Evolutionary conservation across 176 grass and related monocot genomes (phyloP).

Genomic region (Alopecurus myosuroides): DNA sequence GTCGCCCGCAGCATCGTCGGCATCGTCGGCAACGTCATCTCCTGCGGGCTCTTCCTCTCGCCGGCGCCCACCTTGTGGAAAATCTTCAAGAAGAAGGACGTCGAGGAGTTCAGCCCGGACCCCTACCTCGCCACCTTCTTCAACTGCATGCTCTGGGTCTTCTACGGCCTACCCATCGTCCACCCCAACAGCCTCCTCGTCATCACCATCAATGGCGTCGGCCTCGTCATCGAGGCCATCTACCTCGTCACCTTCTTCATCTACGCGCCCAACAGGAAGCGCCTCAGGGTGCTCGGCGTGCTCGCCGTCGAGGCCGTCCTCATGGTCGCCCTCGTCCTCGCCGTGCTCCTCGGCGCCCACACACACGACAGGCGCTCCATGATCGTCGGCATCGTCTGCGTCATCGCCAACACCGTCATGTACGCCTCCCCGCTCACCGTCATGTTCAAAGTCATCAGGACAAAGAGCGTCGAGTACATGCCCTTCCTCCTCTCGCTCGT

Average conservation of each 20-base stretch:
- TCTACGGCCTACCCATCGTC: too few species aligned
- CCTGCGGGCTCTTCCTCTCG: not conserved
- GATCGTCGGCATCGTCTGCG: slow-evolving; percentile 61
- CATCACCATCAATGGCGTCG: too few species aligned
- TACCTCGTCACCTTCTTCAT: slow-evolving; percentile 68
- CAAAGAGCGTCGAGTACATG: too few species aligned
- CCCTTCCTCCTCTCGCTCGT: slow-evolving; percentile 55
- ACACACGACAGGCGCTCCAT: slow-evolving; percentile 39
- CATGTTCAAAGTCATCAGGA: slow-evolving; percentile 58
- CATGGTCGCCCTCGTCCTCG: slow-evolving; percentile 31
- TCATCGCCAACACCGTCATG: slow-evolving; percentile 52
- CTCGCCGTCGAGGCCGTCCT: slow-evolving; percentile 40
- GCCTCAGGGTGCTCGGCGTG: slow-evolving; percentile 33
- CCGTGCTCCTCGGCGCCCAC: slow-evolving; percentile 36
- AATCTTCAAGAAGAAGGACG: slow-evolving; percentile 52
- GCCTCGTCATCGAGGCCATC: slow-evolving; percentile 44
- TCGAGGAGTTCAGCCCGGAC: slow-evolving; percentile 62
- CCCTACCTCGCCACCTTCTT: slow-evolving; percentile 81
- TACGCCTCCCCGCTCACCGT: slow-evolving; percentile 52
- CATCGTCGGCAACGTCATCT: not conserved
- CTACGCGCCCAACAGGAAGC: slow-evolving; percentile 24
- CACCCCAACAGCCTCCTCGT: too few species aligned
- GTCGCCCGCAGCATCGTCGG: not conserved
- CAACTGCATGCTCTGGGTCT: too few species aligned
- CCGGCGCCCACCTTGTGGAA: slow-evolving; percentile 37